Evolutionary conservation across 1,284 basidiomycete genomes (phyloP).

Genomic region (Fistulinella cinereoalba): DNA sequence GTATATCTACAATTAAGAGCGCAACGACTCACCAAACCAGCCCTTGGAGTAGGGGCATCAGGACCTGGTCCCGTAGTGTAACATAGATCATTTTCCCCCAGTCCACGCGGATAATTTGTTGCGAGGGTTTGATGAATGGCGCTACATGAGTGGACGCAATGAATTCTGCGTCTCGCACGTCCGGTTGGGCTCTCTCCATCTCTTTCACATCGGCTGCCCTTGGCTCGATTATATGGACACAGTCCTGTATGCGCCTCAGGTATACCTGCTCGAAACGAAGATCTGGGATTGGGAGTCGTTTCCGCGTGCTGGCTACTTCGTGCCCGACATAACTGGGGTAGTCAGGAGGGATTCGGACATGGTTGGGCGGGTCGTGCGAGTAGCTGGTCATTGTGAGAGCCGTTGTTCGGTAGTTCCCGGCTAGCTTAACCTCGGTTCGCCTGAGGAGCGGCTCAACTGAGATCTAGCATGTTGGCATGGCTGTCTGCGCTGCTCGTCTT

Average conservation of each 20-base stretch:
- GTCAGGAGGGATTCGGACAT: slow-evolving; percentile 16
- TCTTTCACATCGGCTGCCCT: slow-evolving; percentile 28
- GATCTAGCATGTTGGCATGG: slow-evolving; percentile 18
- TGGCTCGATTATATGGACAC: slow-evolving; percentile 39
- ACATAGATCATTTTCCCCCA: slow-evolving; percentile 63
- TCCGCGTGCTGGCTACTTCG: slow-evolving; percentile 17
- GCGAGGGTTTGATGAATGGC: slow-evolving; percentile 22
- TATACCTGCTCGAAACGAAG: slow-evolving; percentile 72
- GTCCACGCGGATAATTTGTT: slow-evolving; percentile 46
- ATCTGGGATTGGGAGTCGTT: slow-evolving; percentile 56
- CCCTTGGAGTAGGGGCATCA: slow-evolving; percentile 69
- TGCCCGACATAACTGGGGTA: slow-evolving; percentile 19
- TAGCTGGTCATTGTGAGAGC: slow-evolving; percentile 23
- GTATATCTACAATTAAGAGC: neutral
- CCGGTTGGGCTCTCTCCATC: slow-evolving; percentile 23
- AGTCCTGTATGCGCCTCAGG: slow-evolving; percentile 55
- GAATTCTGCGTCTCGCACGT: slow-evolving; percentile 19
- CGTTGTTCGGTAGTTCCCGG: slow-evolving; percentile 20
- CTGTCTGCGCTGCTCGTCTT: slow-evolving; percentile 16
- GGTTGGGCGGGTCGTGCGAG: slow-evolving; percentile 14
- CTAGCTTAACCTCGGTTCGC: neutral
- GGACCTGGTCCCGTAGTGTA: slow-evolving; percentile 63
- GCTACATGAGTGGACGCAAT: slow-evolving; percentile 14
- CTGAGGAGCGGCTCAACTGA: no score
- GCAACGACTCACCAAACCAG: slow-evolving; percentile 52